phyloP scores from a whole-genome alignment of 179 eudicot genomes.

The Spergularia azorica region DNA sequence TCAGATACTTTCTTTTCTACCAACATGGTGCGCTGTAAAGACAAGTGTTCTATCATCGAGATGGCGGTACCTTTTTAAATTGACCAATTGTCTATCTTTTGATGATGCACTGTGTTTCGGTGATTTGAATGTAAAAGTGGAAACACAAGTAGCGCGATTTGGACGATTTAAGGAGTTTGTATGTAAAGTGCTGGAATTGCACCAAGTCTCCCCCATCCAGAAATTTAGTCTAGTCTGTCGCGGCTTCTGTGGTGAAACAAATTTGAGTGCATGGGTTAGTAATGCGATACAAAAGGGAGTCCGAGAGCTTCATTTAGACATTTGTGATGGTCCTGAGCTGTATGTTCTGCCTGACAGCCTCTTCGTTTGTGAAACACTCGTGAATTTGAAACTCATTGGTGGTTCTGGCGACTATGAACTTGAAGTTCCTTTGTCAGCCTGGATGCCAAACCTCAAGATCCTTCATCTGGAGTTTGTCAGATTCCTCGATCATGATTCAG shows the following conservation, averaged over 20 bases:
- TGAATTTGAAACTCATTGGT: too few relatives aligned
- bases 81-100: background rate
- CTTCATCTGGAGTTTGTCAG: background rate
- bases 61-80: slow-evolving; percentile 27
- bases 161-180: background rate
- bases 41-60: slow-evolving; percentile 25
- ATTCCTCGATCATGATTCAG: background rate
- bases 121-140: background rate
- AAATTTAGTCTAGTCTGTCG: background rate
- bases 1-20: slow-evolving; percentile 29
- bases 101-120: background rate
- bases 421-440: background rate
- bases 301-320: background rate
- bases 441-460: background rate
- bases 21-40: slow-evolving; percentile 26
- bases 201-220: background rate
- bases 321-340: background rate
- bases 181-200: background rate
- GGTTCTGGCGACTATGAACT: background rate
- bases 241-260: background rate
- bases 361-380: too few relatives aligned
- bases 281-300: background rate
- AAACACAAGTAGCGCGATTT: background rate
- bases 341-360: background rate
- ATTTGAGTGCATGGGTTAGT: background rate